Percentiles rank a stretch among this genome's conserved stretches.
Evolutionary conservation across 768 basidiomycete species (phyloP).

Genomic region (Kwoniella europaea): DNA sequence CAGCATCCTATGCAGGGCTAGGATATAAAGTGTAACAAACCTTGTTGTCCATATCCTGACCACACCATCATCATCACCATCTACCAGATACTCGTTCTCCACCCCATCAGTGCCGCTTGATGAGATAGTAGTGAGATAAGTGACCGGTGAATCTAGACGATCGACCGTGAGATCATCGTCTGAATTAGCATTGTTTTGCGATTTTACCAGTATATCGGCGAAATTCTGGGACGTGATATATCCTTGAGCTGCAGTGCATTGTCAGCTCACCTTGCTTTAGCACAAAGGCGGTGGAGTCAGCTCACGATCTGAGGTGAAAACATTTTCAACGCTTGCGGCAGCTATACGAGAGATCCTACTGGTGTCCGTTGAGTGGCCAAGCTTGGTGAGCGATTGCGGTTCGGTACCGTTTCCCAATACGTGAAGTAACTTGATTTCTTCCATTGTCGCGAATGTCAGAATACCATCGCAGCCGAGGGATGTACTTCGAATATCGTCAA

Average conservation of each 20-base stretch:
- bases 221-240: conserved; percentile 23
- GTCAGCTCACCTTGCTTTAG: too few species aligned
- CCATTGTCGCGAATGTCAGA: too few species aligned
- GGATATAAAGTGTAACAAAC: conserved; percentile 29
- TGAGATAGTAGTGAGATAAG: conserved; percentile 26
- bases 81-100: conserved; percentile 32
- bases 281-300: background rate
- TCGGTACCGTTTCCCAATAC: too few species aligned
- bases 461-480: too few species aligned
- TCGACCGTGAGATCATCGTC: conserved; percentile 19
- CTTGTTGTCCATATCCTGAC: conserved; percentile 50
- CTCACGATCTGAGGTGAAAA: conserved; percentile 35
- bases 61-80: conserved; percentile 55
- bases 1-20: background rate
- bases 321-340: conserved; percentile 21
- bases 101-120: background rate
- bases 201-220: background rate
- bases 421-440: too few species aligned
- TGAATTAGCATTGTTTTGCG: too few species aligned
- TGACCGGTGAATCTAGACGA: conserved; percentile 40
- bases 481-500: background rate
- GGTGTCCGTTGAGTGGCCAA: background rate
- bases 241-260: conserved; percentile 23
- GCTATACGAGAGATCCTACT: background rate
- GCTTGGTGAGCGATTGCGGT: background rate